Percentiles rank a stretch among this genome's conserved stretches.
These are phyloP conservation scores for Colletotrichum lupini DNA, from an alignment of 2,329 filamentous ascomycete genomes.

Conservation along the genomic window DNA sequence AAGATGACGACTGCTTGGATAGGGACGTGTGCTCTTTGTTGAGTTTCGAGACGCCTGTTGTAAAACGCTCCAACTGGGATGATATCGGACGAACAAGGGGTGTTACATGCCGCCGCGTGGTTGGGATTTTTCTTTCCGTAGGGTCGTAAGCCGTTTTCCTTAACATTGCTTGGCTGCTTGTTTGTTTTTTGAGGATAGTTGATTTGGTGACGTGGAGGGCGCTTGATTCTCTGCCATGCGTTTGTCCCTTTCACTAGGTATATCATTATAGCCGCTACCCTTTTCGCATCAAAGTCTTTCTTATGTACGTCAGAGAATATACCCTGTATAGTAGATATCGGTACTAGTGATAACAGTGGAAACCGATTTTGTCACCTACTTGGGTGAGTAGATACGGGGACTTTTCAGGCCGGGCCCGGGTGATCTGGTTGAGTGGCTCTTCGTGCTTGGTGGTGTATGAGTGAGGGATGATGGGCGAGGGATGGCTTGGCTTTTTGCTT, in stretches of 20 bases:
- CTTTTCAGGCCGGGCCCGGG: not conserved
- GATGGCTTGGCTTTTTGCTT: not conserved
- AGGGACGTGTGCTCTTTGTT: not conserved
- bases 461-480: not conserved
- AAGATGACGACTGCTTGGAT: not conserved
- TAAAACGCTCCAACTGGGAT: conserved; percentile 22
- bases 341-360: too few relatives aligned
- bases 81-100: not conserved
- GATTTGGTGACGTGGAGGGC: too few relatives aligned
- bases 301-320: too few relatives aligned
- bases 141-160: not conserved
- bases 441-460: not conserved
- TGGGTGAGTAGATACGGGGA: not conserved
- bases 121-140: not conserved
- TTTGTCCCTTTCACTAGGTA: too few relatives aligned
- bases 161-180: not conserved
- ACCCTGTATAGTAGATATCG: too few relatives aligned
- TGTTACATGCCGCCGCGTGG: not conserved
- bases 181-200: too few relatives aligned
- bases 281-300: too few relatives aligned
- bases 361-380: too few relatives aligned
- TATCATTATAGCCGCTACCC: too few relatives aligned
- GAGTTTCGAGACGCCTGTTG: conserved; percentile 15
- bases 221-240: too few relatives aligned
- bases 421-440: not conserved